phyloP scores from a whole-genome alignment of 2,329 filamentous ascomycete species.

The Ceratocystis smalleyi region DNA sequence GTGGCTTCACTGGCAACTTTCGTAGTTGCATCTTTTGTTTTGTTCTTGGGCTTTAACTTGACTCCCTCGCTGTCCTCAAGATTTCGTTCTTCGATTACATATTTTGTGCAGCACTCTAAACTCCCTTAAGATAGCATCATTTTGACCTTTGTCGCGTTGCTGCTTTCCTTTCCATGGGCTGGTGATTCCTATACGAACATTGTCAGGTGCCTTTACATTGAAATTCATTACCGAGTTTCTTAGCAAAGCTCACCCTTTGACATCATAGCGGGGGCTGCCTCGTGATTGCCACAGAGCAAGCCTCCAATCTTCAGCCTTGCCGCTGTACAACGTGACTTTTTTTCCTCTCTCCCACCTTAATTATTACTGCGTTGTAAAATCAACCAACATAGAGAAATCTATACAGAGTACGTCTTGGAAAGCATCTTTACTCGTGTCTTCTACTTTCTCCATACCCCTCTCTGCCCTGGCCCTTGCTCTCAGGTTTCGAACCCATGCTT shows the following conservation, averaged over 20 bases:
- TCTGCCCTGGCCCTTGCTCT: not conserved
- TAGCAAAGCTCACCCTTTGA: constrained; percentile 9
- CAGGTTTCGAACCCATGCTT: not conserved
- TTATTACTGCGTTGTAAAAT: not conserved
- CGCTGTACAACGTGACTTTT: not conserved
- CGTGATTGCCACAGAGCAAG: constrained; percentile 4
- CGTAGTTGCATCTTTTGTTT: not conserved
- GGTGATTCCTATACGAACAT: not conserved
- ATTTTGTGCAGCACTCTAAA: not conserved
- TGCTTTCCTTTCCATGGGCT: not conserved
- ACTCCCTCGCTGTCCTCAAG: not conserved
- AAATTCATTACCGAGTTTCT: not conserved
- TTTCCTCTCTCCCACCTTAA: not conserved
- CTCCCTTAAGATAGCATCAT: not conserved
- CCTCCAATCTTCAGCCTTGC: constrained; percentile 3
- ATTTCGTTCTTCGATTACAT: not conserved
- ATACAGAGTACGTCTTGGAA: not conserved
- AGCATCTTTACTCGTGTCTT: not conserved
- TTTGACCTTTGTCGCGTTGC: not conserved
- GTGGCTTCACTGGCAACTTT: not conserved
- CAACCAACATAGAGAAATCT: not conserved
- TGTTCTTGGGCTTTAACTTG: not conserved
- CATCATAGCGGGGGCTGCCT: constrained; percentile 15
- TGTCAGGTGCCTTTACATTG: not conserved
- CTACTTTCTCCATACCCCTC: not conserved